Base-by-base conservation (phyloP, 2,329 filamentous ascomycete species). In the Colletotrichum tamarilloi region DNA sequence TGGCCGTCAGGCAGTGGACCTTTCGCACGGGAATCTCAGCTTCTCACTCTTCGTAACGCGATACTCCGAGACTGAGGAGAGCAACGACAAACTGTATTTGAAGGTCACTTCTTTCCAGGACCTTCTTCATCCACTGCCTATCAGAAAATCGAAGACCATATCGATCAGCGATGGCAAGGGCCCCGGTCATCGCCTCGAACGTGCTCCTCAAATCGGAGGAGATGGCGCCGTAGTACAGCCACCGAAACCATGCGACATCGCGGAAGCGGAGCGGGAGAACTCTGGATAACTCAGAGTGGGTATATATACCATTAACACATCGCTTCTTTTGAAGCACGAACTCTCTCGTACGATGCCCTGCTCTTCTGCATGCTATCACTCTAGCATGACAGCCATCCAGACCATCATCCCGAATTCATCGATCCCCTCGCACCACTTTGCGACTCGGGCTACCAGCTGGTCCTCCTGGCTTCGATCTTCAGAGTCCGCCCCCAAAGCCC, bases 331-430 rank as follows among this genome's bases (percentile, higher is more conserved):
- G 16, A 28, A 46, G 4, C 0, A 5, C 7, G 26, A 11, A 35
- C 4, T 49, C 24, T 52, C 5, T 16, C 26, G 8, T 26, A 42
- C 16, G 16, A 16, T 26, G 4, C 12, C 5, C 3, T 12, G 5
- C 14, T n/a, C 32, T 4, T 38, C 9, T n/a, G 6, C 19, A 53
- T 28, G 6, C 67, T 46, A 26, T 64, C 60, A 74, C 57, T 84
- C 80, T 77, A 84, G 80, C 64, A 77, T 55, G 3, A 72, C 70
- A 1, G 77, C 77, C 78, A 77, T 84, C 82, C 75, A 79, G 2
- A 79, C 71, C 70, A 77, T 75, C 14, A 65, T 78, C 52, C 73
- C 76, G 53, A 79, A 76, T n/a, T 78, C 78, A 68, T 80, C 79
- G 5, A 76, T 11, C 6, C 56, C 72, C 59, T 78, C 77, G 38